Conservation (phyloP, 805 yeast species). For the Candida broadrunensis region DNA sequence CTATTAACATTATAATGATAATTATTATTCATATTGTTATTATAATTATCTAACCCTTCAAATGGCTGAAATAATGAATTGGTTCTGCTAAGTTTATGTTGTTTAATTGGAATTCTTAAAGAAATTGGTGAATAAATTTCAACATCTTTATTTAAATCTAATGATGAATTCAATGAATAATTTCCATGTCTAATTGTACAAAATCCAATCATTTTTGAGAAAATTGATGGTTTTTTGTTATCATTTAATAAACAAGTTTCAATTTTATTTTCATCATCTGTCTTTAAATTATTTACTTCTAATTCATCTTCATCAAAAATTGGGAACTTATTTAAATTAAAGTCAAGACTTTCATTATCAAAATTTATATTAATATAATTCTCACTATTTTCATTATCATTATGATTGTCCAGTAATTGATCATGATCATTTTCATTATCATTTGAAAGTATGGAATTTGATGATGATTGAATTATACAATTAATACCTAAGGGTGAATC, state of each 20-base stretch:
- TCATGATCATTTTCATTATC: neutral
- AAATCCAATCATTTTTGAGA: neutral
- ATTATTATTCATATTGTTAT: no score
- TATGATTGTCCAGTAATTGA: no score
- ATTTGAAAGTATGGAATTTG: no score
- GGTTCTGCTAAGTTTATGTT: neutral
- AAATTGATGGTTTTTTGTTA: neutral
- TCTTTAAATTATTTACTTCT: neutral
- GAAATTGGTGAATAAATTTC: neutral
- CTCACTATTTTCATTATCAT: no score
- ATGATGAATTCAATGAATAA: neutral
- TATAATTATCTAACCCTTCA: neutral
- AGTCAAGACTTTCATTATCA: conserved; percentile 1
- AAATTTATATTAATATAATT: neutral
- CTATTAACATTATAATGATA: neutral
- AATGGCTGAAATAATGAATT: neutral
- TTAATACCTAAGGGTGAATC: neutral
- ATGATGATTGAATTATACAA: neutral
- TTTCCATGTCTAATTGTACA: neutral
- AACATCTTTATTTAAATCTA: neutral
- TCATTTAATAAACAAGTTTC: neutral
- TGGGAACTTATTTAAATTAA: neutral
- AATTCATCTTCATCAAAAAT: neutral
- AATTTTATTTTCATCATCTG: neutral
- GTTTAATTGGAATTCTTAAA: neutral